Evolutionary conservation across 2,329 filamentous ascomycete genomes (phyloP), one percentile per base, ranked within the genome.

Genomic region (Venturia pyrina): DNA sequence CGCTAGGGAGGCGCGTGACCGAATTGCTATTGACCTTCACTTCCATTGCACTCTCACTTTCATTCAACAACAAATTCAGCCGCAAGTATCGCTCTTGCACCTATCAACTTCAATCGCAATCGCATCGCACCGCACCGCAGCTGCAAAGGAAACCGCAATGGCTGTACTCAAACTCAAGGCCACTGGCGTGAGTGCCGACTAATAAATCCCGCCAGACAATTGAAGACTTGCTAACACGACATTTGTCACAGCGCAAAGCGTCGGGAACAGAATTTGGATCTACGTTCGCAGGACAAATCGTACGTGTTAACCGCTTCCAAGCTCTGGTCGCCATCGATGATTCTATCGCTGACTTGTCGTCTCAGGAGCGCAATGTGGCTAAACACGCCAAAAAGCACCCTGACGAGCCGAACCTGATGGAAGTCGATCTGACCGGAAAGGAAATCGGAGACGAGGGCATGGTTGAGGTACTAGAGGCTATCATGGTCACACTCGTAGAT

Each of bases 91-190:
- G 17, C 32, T 37, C 10, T 21, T 59, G 32, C 15, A 8, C 1
- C 53, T 4, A 19, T 37, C 53, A 34, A 37, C 15, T 37, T n/a
- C 15, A 37, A 19, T 37, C 53, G 53, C 32, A 37, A 59, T 59
- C 19, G 32, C 53, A 50, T 24, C 10, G 37, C 37, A 50, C n/a
- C 46, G 46, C 46, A 24, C 46, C 28, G 7, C 5, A 37, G 28
- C 17, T 37, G n/a, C 7, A n/a, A 11, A 10, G 15, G 8, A 19
- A 7, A n/a, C 11, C 28, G 32, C 28, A 37, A 59, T 59, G 53
- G 53, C 53, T 59, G 28, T 59, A n/a, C 53, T 59, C 53, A 59
- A 59, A 32, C 53, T 59, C 53, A 59, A 37, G 53, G 53, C 53
- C 32, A 37, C 32, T 21, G 28, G 53, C 32, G 53, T 59, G 15